These are phyloP conservation scores for Amylocystis lapponica DNA, from an alignment of 768 basidiomycete species.

Conservation along the genomic window DNA sequence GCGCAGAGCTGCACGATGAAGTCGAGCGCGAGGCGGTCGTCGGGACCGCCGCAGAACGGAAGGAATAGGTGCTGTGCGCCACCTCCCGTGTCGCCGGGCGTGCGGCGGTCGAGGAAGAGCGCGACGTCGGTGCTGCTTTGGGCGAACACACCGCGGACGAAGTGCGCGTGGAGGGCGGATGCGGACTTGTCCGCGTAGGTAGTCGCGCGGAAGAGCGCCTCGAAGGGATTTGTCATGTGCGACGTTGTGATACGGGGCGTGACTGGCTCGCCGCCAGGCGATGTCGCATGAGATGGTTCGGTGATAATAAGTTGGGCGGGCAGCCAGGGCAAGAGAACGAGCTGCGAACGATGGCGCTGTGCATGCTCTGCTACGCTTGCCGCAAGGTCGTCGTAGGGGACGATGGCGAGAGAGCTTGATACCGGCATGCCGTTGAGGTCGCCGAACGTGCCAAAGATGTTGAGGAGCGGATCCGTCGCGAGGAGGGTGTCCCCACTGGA, in stretches of 20 bases:
- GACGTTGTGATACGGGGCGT: conserved; percentile 18
- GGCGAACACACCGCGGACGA: conserved; percentile 76
- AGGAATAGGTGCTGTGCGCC: conserved; percentile 64
- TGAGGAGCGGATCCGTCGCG: conserved; percentile 65
- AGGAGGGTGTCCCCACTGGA: conserved; percentile 63
- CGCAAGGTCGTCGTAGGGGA: conserved; percentile 70
- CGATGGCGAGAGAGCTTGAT: conserved; percentile 62
- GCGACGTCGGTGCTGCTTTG: conserved; percentile 72
- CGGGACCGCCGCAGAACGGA: conserved; percentile 92
- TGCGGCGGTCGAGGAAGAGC: conserved; percentile 65
- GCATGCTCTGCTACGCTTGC: conserved; percentile 67
- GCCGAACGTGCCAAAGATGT: conserved; percentile 73
- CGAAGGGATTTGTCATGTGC: conserved; percentile 61
- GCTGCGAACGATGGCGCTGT: conserved; percentile 48
- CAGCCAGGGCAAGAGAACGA: conserved; percentile 83
- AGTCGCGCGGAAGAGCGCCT: conserved; percentile 46
- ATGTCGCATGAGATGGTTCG: conserved; percentile 5
- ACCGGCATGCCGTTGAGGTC: conserved; percentile 65
- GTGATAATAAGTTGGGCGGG: conserved; percentile 28
- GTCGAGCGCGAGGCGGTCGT: conserved; percentile 82
- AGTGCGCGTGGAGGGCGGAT: conserved; percentile 67
- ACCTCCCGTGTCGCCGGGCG: conserved; percentile 23
- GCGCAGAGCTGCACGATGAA: conserved; percentile 81
- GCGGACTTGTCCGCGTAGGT: conserved; percentile 34
- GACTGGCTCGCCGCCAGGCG: conserved; percentile 12